Conservation (phyloP, 257 asterid species). For the Striga asiatica region DNA sequence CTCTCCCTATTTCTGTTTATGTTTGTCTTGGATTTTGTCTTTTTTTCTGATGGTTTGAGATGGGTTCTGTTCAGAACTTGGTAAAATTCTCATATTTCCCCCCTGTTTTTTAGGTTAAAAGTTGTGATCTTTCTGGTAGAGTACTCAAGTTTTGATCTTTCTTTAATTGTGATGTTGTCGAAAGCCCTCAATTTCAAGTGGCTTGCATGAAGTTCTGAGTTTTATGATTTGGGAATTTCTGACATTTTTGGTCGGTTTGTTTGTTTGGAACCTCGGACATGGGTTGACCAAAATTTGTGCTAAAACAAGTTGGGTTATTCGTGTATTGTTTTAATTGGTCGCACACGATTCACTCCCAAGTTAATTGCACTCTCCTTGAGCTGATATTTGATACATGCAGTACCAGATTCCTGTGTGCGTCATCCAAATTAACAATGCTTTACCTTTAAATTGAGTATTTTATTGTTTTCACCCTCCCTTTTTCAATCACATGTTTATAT, state of each 20-base stretch:
- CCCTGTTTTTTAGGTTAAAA: neutral
- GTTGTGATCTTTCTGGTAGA: constrained; percentile 13
- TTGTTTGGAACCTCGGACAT: neutral
- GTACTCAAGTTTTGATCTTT: constrained; percentile 21
- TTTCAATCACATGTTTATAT: neutral
- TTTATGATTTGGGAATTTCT: constrained; percentile 18
- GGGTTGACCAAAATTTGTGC: constrained; percentile 13
- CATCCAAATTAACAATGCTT: neutral
- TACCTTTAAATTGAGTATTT: too few species aligned
- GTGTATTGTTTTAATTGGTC: neutral
- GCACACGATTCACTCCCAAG: too few species aligned
- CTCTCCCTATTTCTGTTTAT: neutral
- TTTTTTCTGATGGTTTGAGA: constrained; percentile 22
- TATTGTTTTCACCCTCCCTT: neutral
- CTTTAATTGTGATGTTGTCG: constrained; percentile 13
- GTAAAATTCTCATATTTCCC: constrained; percentile 11
- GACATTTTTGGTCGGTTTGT: constrained; percentile 2
- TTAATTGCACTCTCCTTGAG: too few species aligned
- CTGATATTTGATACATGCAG: neutral
- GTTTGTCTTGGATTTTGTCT: constrained; percentile 3
- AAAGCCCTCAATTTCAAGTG: constrained; percentile 17
- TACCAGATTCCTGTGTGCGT: neutral
- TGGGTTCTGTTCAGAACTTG: constrained; percentile 23
- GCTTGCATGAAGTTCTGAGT: constrained; percentile 7
- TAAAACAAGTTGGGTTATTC: neutral